These are phyloP conservation scores for Pseudozyma sp. DNA, from an alignment of 1,284 basidiomycete genomes.

Conservation along the genomic window DNA sequence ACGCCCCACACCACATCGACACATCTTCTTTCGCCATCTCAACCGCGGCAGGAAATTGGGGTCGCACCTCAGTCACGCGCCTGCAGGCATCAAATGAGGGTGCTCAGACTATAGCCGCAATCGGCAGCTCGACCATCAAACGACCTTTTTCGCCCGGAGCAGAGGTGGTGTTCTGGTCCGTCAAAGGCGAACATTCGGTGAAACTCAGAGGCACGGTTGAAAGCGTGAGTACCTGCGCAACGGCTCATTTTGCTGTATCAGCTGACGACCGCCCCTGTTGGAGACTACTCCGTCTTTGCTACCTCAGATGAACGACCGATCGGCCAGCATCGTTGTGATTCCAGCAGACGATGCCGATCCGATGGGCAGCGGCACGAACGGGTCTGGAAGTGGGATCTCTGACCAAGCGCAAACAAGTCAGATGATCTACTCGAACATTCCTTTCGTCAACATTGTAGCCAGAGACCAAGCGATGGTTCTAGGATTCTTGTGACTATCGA, in stretches of 20 bases:
- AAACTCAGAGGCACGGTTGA: slow-evolving; percentile 31
- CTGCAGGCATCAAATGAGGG: not conserved
- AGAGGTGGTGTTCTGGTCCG: slow-evolving; percentile 45
- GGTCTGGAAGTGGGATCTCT: no score
- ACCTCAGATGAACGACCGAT: slow-evolving; percentile 20
- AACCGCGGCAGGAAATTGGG: not conserved
- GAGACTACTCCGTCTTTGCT: no score
- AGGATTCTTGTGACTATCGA: slow-evolving; percentile 1
- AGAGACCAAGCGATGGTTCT: slow-evolving; percentile 30
- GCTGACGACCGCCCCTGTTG: no score
- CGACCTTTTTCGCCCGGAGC: slow-evolving; percentile 25
- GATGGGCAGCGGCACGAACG: not conserved
- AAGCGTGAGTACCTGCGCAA: slow-evolving; percentile 22
- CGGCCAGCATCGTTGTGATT: slow-evolving; percentile 11
- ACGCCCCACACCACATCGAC: slow-evolving; percentile 8
- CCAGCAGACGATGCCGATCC: not conserved
- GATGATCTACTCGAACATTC: slow-evolving; percentile 15
- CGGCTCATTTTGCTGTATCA: not conserved
- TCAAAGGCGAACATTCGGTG: slow-evolving; percentile 30
- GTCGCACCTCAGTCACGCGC: no score
- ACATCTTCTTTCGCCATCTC: slow-evolving; percentile 11
- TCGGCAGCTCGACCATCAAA: not conserved
- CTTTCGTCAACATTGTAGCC: slow-evolving; percentile 34
- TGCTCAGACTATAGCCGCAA: no score
- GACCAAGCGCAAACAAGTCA: not conserved